Evolutionary conservation across 2,329 filamentous ascomycete genomes (phyloP).

Genomic region (Sclerotiophoma versabilis): DNA sequence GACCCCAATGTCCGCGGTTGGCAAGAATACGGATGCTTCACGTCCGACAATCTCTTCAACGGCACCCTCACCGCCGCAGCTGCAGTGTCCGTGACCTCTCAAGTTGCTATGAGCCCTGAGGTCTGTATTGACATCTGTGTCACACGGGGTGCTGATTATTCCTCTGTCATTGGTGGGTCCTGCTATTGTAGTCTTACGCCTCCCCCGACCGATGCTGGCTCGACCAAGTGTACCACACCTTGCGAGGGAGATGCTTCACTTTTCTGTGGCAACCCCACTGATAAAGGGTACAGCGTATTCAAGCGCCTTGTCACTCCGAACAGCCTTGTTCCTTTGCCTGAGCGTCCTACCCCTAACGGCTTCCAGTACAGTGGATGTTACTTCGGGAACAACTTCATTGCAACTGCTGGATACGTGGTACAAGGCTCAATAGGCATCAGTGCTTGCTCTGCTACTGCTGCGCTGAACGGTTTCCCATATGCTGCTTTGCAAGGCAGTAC

Average conservation of each 20-base stretch:
- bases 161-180: not conserved
- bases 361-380: conserved; percentile 1
- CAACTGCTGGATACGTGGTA: not conserved
- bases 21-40: conserved; percentile 5
- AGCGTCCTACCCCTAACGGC: not conserved
- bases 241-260: not conserved
- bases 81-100: no score
- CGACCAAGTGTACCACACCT: not conserved
- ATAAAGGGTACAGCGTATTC: not conserved
- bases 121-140: not conserved
- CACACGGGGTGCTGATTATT: not conserved
- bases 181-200: not conserved
- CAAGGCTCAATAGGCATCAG: not conserved
- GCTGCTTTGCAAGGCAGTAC: not conserved
- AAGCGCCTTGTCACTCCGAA: not conserved
- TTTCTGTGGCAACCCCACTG: conserved; percentile 2
- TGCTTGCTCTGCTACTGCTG: not conserved
- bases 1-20: conserved; percentile 1
- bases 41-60: not conserved
- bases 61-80: not conserved
- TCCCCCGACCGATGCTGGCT: not conserved
- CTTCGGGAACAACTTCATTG: conserved; percentile 2
- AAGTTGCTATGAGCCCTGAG: not conserved
- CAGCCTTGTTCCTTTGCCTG: not conserved
- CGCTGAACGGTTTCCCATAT: not conserved